These are phyloP conservation scores for Volvariella volvacea DNA, from an alignment of 1,284 basidiomycete species.

Conservation along the genomic window DNA sequence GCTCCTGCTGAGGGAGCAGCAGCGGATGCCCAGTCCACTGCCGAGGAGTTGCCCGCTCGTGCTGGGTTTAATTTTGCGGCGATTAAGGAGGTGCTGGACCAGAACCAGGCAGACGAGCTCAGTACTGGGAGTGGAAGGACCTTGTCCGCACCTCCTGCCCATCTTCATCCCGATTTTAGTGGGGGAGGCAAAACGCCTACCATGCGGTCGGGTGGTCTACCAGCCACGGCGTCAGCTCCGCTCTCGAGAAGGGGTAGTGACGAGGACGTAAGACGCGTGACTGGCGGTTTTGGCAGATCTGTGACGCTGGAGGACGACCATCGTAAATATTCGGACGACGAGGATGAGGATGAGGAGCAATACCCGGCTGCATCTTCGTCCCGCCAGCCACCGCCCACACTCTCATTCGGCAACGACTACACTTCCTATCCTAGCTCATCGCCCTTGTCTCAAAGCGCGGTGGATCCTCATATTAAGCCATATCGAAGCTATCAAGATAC, in stretches of 20 bases:
- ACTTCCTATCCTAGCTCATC: background rate
- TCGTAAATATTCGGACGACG: slow-evolving; percentile 9
- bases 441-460: no score
- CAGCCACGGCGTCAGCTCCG: no score
- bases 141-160: no score
- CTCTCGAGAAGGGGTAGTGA: no score
- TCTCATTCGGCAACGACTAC: background rate
- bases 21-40: slow-evolving; percentile 10
- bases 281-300: slow-evolving; percentile 7
- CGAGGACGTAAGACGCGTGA: no score
- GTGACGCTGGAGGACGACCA: slow-evolving; percentile 21
- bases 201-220: no score
- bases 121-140: no score
- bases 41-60: slow-evolving; percentile 28
- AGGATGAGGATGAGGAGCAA: slow-evolving; percentile 15
- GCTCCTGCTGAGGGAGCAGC: slow-evolving; percentile 9
- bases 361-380: slow-evolving; percentile 6
- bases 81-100: slow-evolving; percentile 41
- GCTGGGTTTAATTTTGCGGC: slow-evolving; percentile 57
- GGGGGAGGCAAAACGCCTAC: no score
- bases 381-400: background rate
- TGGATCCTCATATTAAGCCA: no score
- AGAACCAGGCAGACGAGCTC: slow-evolving; percentile 16
- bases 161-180: no score
- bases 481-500: no score